Base-by-base conservation (phyloP, 2,329 filamentous ascomycete species). In the Ustulina deusta region DNA sequence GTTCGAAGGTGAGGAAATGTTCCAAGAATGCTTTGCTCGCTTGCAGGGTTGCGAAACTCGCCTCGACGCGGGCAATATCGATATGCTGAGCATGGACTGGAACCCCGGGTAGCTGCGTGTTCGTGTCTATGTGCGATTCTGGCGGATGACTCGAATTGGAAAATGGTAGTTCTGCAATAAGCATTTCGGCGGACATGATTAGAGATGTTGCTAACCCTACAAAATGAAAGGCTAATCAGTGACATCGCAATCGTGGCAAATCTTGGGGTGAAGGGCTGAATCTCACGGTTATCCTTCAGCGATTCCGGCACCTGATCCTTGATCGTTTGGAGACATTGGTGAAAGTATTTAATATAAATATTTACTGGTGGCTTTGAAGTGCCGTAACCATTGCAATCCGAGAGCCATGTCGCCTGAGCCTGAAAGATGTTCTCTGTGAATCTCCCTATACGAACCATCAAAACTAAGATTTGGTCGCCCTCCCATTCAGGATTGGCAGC, bases 391-490 rank as follows among this genome's bases (percentile, higher is more conserved):
- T 60, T 66, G 29, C 13, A 17, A 11, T 68, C 64, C 17, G 34
- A 49, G 25, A 22, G 13, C 56, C 55, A 57, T n/a, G 44, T 17
- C 13, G 40, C 22, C 58, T 73, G 73, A 1, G 69, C 34, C 6
- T 75, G 73, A 15, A 65, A 62, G 22, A 75, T 60, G 9, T 73
- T 72, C 32, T 78, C 76, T 11, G 71, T 63, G 22, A 78, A 68
- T 46, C 46, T 69, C 34, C 63, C 69, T 34, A 74, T 64, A 46
- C 64, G 73, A 7, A 73, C 74, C 57, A 78, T 73, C 1, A 69
- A 52, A 6, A 82, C 80, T 2, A 90, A 79, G 1, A 86, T 71
- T 32, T 80, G 78, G 72, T 91, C 88, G 1, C 81, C 81, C 0
- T 82, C 78, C 27, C 79, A 80, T 63, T 89, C 84, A 7, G 80